Evolutionary conservation across 352 stramenopile genomes (phyloP), one percentile per base, ranked within the genome.

Genomic region (Peronospora belbahrii): DNA sequence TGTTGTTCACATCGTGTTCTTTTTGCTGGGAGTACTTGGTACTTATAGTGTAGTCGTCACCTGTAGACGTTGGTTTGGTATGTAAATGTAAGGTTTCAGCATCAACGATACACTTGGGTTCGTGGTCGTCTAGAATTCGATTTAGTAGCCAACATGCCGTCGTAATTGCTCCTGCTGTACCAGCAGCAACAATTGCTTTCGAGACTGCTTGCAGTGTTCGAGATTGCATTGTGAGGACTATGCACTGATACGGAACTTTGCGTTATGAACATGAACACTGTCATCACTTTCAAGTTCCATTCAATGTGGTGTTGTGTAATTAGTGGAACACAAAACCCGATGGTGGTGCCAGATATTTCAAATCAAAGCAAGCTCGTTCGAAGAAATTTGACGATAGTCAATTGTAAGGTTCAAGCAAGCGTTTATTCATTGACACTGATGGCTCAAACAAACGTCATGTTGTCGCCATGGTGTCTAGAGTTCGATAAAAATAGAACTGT

Each of bases 91-190:
- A 37, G 9, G 15, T n/a, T 3, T 9, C 4, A 2, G 23, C 6
- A 17, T 43, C 24, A 27, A 51, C 31, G 8, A 62, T 34, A n/a
- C 41, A 10, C 24, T 52, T 31, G 41, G 10, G 27, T 17, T 49
- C 23, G 8, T n/a, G 36, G 17, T 9, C 22, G 30, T 62, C 40
- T 55, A 59, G 22, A 51, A 63, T 41, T 30, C 48, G 58, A 42
- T 59, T 47, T 10, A 67, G 28, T 27, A 67, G 15, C 47, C 47
- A 67, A 18, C 25, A 67, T 1, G 43, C 32, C 18, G 48, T 45
- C 11, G 44, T 48, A 8, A 67, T 52, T 0, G 35, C 46, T 6
- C 59, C 48, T 19, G 53, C 53, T 36, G 59, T 64, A n/a, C 53
- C 49, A 42, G 40, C 53, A 28, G 48, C 44, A 15, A 63, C 40